Percentiles rank a stretch among this genome's conserved stretches.
These are phyloP conservation scores for Collybiopsis luxurians DNA, from an alignment of 768 basidiomycete species.

Conservation along the genomic window DNA sequence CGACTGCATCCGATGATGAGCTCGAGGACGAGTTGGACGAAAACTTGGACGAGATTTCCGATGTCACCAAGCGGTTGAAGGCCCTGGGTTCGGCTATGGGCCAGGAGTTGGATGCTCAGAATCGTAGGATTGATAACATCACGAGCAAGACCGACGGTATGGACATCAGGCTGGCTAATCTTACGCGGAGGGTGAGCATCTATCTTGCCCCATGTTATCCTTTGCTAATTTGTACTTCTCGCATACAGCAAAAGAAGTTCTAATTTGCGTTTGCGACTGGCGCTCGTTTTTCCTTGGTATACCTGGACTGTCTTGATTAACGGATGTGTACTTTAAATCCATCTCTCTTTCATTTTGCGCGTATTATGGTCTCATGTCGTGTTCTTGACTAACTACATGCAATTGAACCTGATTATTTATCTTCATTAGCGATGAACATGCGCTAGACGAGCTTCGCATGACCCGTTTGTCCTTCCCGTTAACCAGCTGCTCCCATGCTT, in stretches of 20 bases:
- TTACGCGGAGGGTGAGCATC: slow-evolving; percentile 72
- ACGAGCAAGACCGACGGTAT: slow-evolving; percentile 74
- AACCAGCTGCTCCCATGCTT: no score
- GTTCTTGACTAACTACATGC: no score
- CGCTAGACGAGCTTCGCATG: no score
- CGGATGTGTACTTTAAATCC: no score
- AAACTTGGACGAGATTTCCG: slow-evolving; percentile 85
- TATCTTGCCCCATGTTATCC: not conserved
- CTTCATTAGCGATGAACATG: no score
- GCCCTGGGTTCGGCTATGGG: slow-evolving; percentile 80
- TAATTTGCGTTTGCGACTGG: no score
- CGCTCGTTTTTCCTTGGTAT: no score
- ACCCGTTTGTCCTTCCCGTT: no score
- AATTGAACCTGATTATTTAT: no score
- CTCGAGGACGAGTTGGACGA: slow-evolving; percentile 91
- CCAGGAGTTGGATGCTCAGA: slow-evolving; percentile 87
- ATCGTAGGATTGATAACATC: slow-evolving; percentile 71
- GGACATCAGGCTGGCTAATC: slow-evolving; percentile 74
- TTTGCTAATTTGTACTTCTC: slow-evolving; percentile 9
- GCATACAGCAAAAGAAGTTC: slow-evolving; percentile 56
- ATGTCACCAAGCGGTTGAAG: slow-evolving; percentile 75
- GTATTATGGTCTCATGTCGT: no score
- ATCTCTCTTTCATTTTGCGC: no score
- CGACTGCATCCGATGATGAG: slow-evolving; percentile 87
- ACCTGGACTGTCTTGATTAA: no score